Conservation (phyloP, 2,329 filamentous ascomycete genomes). For the Diplodia corticola region DNA sequence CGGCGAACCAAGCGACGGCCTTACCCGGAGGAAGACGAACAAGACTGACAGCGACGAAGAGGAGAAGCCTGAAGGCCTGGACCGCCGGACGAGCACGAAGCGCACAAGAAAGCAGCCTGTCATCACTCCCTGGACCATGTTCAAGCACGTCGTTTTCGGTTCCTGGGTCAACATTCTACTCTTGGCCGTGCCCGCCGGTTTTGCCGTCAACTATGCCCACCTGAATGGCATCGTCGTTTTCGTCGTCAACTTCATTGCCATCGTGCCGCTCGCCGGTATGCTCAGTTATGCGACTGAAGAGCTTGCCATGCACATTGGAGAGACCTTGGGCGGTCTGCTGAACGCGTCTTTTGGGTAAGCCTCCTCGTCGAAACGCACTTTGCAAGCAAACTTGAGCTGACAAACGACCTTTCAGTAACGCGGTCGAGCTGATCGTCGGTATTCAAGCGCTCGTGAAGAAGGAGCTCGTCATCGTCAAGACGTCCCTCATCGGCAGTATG, state of each 20-base stretch:
- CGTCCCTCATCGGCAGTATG: conserved; percentile 87
- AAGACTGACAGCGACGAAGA: not conserved
- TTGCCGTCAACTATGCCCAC: conserved; percentile 67
- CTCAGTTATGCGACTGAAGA: conserved; percentile 89
- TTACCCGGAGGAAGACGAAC: not conserved
- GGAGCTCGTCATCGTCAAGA: conserved; percentile 84
- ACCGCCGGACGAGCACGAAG: conserved; percentile 2
- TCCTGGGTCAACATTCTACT: conserved; percentile 87
- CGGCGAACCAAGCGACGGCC: not conserved
- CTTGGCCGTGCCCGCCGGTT: conserved; percentile 72
- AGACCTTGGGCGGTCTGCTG: conserved; percentile 82
- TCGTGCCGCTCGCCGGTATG: conserved; percentile 84
- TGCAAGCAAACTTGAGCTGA: conserved; percentile 27
- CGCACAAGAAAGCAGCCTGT: conserved; percentile 23
- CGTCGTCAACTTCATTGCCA: conserved; percentile 89
- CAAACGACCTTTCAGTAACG: conserved; percentile 59
- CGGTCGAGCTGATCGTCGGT: conserved; percentile 85
- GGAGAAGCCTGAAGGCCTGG: not conserved
- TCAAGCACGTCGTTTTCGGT: conserved; percentile 72
- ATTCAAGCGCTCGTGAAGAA: conserved; percentile 75
- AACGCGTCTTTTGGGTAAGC: conserved; percentile 84
- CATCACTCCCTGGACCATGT: conserved; percentile 49
- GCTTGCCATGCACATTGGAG: conserved; percentile 73
- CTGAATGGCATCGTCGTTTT: conserved; percentile 60
- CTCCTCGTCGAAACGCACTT: conserved; percentile 29